These are phyloP conservation scores for Roridomyces roridus DNA, from an alignment of 768 basidiomycete genomes.

Conservation along the genomic window DNA sequence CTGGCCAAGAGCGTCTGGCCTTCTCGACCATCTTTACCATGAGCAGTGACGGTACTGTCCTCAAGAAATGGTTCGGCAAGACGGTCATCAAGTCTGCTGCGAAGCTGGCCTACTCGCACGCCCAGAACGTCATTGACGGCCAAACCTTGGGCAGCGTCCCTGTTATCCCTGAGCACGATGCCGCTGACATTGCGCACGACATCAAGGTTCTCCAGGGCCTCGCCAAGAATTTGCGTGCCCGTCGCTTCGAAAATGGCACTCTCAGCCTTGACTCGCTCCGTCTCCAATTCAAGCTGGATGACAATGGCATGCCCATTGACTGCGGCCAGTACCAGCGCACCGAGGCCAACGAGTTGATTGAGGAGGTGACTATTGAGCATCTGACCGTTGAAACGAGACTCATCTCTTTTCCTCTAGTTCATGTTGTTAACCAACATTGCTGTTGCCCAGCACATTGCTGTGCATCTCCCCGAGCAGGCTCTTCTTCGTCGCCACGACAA, in stretches of 20 bases:
- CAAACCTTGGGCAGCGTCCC: constrained; percentile 57
- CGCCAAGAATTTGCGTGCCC: constrained; percentile 72
- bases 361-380: constrained; percentile 72
- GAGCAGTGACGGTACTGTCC: constrained; percentile 77
- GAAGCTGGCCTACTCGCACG: constrained; percentile 83
- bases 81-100: constrained; percentile 93
- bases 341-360: constrained; percentile 83
- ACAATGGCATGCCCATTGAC: constrained; percentile 79
- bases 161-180: constrained; percentile 63
- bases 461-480: constrained; percentile 96
- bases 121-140: constrained; percentile 84
- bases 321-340: constrained; percentile 67
- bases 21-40: constrained; percentile 92
- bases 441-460: constrained; percentile 92
- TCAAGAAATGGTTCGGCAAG: constrained; percentile 93
- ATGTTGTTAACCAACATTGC: constrained; percentile 93
- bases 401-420: constrained; percentile 56
- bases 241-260: constrained; percentile 82
- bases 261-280: constrained; percentile 72
- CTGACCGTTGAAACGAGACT: constrained; percentile 6
- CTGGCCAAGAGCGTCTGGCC: constrained; percentile 87
- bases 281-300: constrained; percentile 82
- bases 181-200: constrained; percentile 73
- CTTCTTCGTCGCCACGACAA: constrained; percentile 92
- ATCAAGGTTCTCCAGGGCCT: constrained; percentile 72